Evolutionary conservation across 208 protist species (phyloP), one percentile per base, ranked within the genome.

Genomic region (Trypanosoma caninum): DNA sequence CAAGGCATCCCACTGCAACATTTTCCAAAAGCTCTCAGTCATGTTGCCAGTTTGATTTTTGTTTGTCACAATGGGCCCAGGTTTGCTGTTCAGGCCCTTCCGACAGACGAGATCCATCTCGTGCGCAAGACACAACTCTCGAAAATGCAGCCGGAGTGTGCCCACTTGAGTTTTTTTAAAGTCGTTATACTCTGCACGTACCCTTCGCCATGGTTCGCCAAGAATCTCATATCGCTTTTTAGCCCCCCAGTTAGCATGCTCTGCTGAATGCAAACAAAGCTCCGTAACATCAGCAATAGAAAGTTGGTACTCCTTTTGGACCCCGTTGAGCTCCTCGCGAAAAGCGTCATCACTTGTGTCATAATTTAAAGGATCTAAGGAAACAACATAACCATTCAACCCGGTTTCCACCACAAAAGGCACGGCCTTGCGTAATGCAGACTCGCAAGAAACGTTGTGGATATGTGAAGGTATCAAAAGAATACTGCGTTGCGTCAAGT

Each of bases 401-500:
- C 98, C 97, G 13, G 76, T 69, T 44, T 81, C 61, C 38, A 99
- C 97, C 51, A 95, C 93, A 27, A 77, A 66, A 18, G 83, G 74
- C 38, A 99, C 89, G 16, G 97, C 96, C 48, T 81, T 83, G 22
- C 72, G 61, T 27, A 90, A 35, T 42, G 97, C 96, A 34, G 59
- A 60, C 11, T 72, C 63, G 91, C 60, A 65, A 7, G 80, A 89
- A 3, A 77, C 52, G 10, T 97, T 59, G 61, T 97, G 95, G 74
- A 99, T 99, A 74, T 84, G 89, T 11, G 98, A 80, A 11, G 98
- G 98, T 37, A 97, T 98, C 38, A 99, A 65, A 7, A 98, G 72
- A 10, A 99, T 69, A 46, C 96, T 93, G 11, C 98, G 87, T 77
- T 99, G 98, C 5, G 76, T 81, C 4, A 99, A 72, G 75, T 98